Conservation (phyloP, 2,329 filamentous ascomycete genomes). For the Botrytis paeoniae region DNA sequence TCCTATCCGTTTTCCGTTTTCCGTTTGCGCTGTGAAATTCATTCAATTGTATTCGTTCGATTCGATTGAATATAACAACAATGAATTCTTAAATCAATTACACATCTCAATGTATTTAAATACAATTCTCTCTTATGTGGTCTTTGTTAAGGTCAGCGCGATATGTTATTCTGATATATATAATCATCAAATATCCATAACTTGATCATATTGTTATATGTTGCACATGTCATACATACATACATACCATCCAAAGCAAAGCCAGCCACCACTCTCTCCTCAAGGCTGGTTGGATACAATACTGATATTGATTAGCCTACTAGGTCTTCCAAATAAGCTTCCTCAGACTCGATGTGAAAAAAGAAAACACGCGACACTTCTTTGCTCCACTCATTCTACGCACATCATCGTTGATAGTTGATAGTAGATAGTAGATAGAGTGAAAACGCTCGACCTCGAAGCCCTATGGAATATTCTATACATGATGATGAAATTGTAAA, state of each 20-base stretch:
- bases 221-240: neutral
- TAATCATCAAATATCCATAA: neutral
- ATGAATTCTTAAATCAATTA: neutral
- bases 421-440: neutral
- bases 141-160: neutral
- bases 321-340: neutral
- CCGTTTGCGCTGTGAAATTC: neutral
- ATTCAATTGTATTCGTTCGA: neutral
- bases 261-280: neutral
- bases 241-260: neutral
- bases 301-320: neutral
- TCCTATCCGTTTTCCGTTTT: neutral
- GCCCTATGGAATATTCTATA: neutral
- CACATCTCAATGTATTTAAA: neutral
- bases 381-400: neutral
- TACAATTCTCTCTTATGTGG: neutral
- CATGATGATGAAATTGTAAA: neutral
- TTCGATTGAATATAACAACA: neutral
- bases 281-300: neutral
- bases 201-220: neutral
- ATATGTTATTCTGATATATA: neutral
- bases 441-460: neutral
- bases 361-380: neutral
- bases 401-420: neutral
- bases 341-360: neutral